phyloP scores from a whole-genome alignment of 2,329 filamentous ascomycete species.

The Xylariaceae sp. region DNA sequence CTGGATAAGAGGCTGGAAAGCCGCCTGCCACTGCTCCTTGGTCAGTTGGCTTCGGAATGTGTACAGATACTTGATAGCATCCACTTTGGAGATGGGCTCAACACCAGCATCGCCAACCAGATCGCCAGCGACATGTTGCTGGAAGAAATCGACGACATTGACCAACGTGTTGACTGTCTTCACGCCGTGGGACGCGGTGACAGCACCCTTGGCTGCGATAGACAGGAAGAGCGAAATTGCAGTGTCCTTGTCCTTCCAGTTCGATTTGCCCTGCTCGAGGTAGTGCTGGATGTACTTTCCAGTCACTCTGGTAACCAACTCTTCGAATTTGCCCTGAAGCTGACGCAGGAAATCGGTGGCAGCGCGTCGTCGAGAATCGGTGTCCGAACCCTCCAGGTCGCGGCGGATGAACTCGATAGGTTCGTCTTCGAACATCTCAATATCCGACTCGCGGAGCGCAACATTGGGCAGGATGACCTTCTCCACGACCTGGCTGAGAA shows the following conservation, averaged over 20 bases:
- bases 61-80: conserved; percentile 97
- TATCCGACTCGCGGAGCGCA: conserved; percentile 82
- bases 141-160: conserved; percentile 91
- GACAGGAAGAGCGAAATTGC: conserved; percentile 96
- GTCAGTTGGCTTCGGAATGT: conserved; percentile 93
- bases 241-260: conserved; percentile 98
- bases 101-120: conserved; percentile 64
- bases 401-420: conserved; percentile 96
- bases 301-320: conserved; percentile 78
- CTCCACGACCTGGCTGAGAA: conserved; percentile 82
- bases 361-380: conserved; percentile 83
- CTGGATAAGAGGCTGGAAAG: conserved; percentile 83
- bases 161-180: conserved; percentile 83
- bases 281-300: conserved; percentile 83
- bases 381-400: conserved; percentile 93
- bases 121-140: conserved; percentile 86
- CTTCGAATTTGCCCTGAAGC: conserved; percentile 83
- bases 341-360: conserved; percentile 92
- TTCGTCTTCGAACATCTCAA: conserved; percentile 96
- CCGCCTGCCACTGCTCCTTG: conserved; percentile 84
- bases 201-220: conserved; percentile 83
- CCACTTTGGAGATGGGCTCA: conserved; percentile 87
- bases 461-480: conserved; percentile 95
- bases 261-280: conserved; percentile 69
- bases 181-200: conserved; percentile 83